phyloP scores from a whole-genome alignment of 108 stramenopile genomes.

The Pseudonitzschia delicatissima region DNA sequence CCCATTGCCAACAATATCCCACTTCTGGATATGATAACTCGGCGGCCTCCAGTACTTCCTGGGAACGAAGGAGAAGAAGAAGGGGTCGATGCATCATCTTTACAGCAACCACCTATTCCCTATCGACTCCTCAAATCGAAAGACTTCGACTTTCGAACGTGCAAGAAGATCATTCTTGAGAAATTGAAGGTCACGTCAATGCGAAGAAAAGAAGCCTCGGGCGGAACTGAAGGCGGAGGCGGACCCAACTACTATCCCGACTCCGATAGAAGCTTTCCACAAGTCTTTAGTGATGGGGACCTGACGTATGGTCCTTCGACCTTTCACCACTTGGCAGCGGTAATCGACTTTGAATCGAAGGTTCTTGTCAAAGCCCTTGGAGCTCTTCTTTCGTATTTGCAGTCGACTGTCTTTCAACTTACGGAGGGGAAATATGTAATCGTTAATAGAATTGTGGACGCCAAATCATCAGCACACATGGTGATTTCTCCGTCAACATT shows the following conservation, averaged over 20 bases:
- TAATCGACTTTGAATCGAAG: conserved; percentile 81
- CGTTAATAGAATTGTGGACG: conserved; percentile 54
- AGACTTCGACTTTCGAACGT: conserved; percentile 63
- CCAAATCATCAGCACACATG: conserved; percentile 56
- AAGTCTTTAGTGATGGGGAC: background rate
- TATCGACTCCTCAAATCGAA: conserved; percentile 76
- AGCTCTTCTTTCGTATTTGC: conserved; percentile 67
- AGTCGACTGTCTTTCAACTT: conserved; percentile 65
- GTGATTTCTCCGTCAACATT: conserved; percentile 56
- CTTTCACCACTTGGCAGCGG: conserved; percentile 71
- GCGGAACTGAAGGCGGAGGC: background rate
- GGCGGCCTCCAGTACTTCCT: conserved; percentile 7
- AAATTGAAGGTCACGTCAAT: conserved; percentile 70
- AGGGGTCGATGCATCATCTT: background rate
- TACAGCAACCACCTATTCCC: conserved; percentile 36
- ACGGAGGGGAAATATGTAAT: conserved; percentile 64
- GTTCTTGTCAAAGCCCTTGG: conserved; percentile 73
- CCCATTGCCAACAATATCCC: conserved; percentile 30
- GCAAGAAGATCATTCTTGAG: conserved; percentile 62
- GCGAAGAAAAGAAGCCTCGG: conserved; percentile 24
- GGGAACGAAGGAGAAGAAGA: conserved; percentile 8
- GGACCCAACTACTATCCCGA: conserved; percentile 2
- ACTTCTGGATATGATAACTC: conserved; percentile 35
- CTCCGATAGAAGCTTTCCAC: background rate
- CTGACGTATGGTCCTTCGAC: conserved; percentile 18